A percentile compares a stretch with the other conserved stretches of the same genome.
Evolutionary conservation across 2,329 filamentous ascomycete genomes (phyloP).

Genomic region (Cytospora mali): DNA sequence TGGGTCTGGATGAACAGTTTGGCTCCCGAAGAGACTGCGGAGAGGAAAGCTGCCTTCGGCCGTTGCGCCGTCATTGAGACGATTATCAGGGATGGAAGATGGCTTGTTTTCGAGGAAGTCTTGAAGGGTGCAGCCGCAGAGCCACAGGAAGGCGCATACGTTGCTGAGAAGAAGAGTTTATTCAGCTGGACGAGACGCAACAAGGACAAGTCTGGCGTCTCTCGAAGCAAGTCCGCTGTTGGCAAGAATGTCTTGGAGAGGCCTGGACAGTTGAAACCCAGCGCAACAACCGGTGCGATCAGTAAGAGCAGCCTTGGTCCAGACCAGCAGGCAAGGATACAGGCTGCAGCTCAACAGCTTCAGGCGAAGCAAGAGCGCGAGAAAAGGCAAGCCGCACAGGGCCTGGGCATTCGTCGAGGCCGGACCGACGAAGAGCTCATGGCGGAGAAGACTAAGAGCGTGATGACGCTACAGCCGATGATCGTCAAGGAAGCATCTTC

Average conservation of each 20-base stretch:
- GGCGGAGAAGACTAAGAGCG: slow-evolving; percentile 81
- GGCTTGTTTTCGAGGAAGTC: slow-evolving; percentile 96
- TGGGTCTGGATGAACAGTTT: slow-evolving; percentile 99
- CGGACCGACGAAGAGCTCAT: slow-evolving; percentile 59
- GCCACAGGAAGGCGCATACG: slow-evolving; percentile 81
- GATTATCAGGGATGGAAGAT: slow-evolving; percentile 75
- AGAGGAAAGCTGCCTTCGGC: slow-evolving; percentile 90
- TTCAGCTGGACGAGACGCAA: slow-evolving; percentile 82
- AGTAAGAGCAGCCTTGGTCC: slow-evolving; percentile 86
- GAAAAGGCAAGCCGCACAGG: slow-evolving; percentile 40
- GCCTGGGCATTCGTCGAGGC: slow-evolving; percentile 45
- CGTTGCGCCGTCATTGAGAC: slow-evolving; percentile 93
- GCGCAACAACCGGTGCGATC: slow-evolving; percentile 41
- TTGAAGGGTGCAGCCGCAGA: slow-evolving; percentile 89
- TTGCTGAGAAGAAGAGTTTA: slow-evolving; percentile 93
- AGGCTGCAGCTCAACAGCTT: slow-evolving; percentile 84
- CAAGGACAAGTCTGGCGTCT: slow-evolving; percentile 48
- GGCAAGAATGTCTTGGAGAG: slow-evolving; percentile 61
- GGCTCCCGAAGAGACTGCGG: slow-evolving; percentile 79
- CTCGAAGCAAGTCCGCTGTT: slow-evolving; percentile 68
- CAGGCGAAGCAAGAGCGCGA: slow-evolving; percentile 70
- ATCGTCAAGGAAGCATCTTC: slow-evolving; percentile 86
- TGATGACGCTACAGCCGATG: slow-evolving; percentile 82
- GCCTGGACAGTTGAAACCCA: slow-evolving; percentile 44
- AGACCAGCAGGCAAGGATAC: slow-evolving; percentile 91